Percentiles rank a stretch among this genome's conserved stretches.
phyloP scores from a whole-genome alignment of 257 asterid genomes.

The Perilla frutescens region DNA sequence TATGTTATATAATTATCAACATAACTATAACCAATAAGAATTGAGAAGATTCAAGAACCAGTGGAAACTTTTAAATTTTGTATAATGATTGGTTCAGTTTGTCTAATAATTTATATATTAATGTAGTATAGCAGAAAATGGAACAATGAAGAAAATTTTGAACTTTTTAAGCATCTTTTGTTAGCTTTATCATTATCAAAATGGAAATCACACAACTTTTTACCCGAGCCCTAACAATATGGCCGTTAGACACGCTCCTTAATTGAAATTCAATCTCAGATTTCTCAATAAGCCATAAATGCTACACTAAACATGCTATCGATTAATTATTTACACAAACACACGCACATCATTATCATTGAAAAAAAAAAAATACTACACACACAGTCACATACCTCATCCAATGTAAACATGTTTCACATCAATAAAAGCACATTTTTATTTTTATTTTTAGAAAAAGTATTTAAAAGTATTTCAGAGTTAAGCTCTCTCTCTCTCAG shows the following conservation, averaged over 20 bases:
- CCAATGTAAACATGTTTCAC: neutral
- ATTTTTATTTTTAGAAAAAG: too few relatives aligned
- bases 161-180: neutral
- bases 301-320: too few relatives aligned
- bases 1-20: neutral
- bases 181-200: neutral
- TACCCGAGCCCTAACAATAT: neutral
- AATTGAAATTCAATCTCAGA: neutral
- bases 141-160: neutral
- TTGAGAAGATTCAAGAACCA: neutral
- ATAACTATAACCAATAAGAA: neutral
- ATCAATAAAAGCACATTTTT: neutral
- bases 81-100: slow-evolving; percentile 9
- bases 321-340: too few relatives aligned
- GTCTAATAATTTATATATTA: neutral
- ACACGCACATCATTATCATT: neutral
- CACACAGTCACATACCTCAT: too few relatives aligned
- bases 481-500: neutral
- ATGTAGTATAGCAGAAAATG: neutral
- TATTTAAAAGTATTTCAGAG: too few relatives aligned
- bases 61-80: neutral
- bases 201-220: slow-evolving; percentile 11
- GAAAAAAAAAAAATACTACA: neutral
- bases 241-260: slow-evolving; percentile 32
- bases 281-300: neutral